phyloP scores from a whole-genome alignment of 2,329 filamentous ascomycete species.

The Xylaria sp. region DNA sequence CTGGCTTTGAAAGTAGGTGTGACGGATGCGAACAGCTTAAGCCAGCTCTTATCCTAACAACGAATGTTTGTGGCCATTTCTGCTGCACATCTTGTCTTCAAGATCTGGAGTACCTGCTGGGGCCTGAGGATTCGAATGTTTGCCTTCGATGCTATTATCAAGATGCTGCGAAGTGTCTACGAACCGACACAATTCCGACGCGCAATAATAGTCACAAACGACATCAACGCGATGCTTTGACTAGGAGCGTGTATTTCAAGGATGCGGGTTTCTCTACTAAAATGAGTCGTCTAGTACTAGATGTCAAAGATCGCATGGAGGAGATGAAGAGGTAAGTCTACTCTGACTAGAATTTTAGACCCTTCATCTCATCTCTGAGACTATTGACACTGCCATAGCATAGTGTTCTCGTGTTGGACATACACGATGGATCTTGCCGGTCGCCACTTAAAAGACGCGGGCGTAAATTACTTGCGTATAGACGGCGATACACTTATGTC shows the following conservation, averaged over 20 bases:
- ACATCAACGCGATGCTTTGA: slow-evolving; percentile 11
- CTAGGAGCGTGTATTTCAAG: slow-evolving; percentile 45
- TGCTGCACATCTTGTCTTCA: slow-evolving; percentile 49
- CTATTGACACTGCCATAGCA: slow-evolving; percentile 45
- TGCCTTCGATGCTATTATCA: slow-evolving; percentile 42
- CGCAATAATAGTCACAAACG: neutral
- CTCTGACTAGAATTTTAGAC: neutral
- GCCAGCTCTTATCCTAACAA: slow-evolving; percentile 43
- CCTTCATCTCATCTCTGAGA: slow-evolving; percentile 41
- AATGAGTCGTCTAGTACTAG: slow-evolving; percentile 47
- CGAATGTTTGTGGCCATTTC: slow-evolving; percentile 46
- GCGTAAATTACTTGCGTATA: slow-evolving; percentile 52
- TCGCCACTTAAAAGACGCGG: slow-evolving; percentile 43
- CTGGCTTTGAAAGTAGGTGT: slow-evolving; percentile 43
- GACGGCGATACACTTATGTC: slow-evolving; percentile 55
- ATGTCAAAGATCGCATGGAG: slow-evolving; percentile 43
- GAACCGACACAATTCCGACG: slow-evolving; percentile 1
- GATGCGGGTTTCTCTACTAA: slow-evolving; percentile 48
- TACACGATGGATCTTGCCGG: slow-evolving; percentile 53
- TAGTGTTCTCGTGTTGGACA: slow-evolving; percentile 60
- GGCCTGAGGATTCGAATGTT: slow-evolving; percentile 8
- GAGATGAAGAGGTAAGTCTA: slow-evolving; percentile 44
- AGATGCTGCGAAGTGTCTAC: neutral
- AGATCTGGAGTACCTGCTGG: slow-evolving; percentile 20
- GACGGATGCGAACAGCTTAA: slow-evolving; percentile 49